phyloP scores from a whole-genome alignment of 345 rosid species.

The Brassica nigra region DNA sequence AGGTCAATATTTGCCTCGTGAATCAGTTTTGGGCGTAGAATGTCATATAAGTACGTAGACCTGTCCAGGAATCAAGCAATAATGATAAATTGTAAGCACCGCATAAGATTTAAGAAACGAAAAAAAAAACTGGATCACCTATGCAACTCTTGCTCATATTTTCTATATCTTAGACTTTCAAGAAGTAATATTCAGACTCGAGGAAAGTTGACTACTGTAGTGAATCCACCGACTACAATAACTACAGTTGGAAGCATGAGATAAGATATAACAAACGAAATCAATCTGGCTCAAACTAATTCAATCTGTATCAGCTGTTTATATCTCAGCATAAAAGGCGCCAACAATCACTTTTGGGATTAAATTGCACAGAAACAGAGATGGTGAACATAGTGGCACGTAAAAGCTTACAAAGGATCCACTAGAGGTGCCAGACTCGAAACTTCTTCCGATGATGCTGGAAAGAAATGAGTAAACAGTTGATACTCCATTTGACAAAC shows the following conservation, averaged over 20 bases:
- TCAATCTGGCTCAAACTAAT: slow-evolving; percentile 8
- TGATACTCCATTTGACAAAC: slow-evolving; percentile 97
- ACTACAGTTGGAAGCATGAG: neutral
- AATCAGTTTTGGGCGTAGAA: slow-evolving; percentile 89
- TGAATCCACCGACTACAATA: neutral
- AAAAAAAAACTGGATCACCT: slow-evolving; percentile 8
- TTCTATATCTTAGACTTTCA: slow-evolving; percentile 6
- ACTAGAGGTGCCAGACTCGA: slow-evolving; percentile 90
- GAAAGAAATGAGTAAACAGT: slow-evolving; percentile 92
- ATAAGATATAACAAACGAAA: slow-evolving; percentile 14
- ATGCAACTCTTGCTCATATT: slow-evolving; percentile 11
- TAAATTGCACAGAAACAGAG: slow-evolving; percentile 18
- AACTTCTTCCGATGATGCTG: slow-evolving; percentile 83
- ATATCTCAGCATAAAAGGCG: slow-evolving; percentile 15
- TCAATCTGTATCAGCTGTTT: neutral
- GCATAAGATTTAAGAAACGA: slow-evolving; percentile 1
- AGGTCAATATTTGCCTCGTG: slow-evolving; percentile 85
- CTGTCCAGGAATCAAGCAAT: slow-evolving; percentile 43
- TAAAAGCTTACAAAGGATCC: slow-evolving; percentile 81
- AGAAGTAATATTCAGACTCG: slow-evolving; percentile 11
- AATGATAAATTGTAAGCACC: slow-evolving; percentile 13
- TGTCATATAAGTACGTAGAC: slow-evolving; percentile 89
- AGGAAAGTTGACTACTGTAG: slow-evolving; percentile 18
- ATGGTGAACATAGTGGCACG: slow-evolving; percentile 1
- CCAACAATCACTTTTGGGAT: slow-evolving; percentile 5